phyloP scores from a whole-genome alignment of 2,329 filamentous ascomycete genomes.

The Colletotrichum navitas region DNA sequence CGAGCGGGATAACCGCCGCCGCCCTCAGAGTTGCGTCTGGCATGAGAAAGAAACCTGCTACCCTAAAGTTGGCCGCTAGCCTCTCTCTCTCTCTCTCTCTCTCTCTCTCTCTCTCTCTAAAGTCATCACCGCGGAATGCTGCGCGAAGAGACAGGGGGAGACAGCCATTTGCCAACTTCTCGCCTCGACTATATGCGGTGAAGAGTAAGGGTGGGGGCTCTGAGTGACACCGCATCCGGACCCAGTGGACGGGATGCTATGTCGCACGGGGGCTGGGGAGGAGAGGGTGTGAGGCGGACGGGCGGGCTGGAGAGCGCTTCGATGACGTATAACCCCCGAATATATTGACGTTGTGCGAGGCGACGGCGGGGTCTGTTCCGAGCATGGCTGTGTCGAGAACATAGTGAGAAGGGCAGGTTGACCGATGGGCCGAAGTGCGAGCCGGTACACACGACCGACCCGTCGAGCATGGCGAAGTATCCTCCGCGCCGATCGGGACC shows the following conservation, averaged over 20 bases:
- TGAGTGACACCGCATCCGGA: not conserved
- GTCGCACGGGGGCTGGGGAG: conserved; percentile 52
- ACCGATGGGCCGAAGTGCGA: conserved; percentile 45
- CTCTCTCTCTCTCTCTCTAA: not conserved
- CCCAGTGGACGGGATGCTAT: conserved; percentile 54
- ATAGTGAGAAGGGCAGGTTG: not conserved
- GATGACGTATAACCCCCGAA: conserved; percentile 58
- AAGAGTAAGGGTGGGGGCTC: not conserved
- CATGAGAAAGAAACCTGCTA: not conserved
- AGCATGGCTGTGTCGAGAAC: not conserved
- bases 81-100: not conserved
- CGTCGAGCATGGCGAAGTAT: not conserved
- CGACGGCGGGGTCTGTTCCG: conserved; percentile 55
- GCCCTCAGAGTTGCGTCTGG: not conserved
- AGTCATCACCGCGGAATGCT: not conserved
- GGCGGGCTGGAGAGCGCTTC: conserved; percentile 50
- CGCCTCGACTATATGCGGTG: conserved; percentile 7
- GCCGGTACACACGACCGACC: not conserved
- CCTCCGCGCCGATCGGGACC: not conserved
- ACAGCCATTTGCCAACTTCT: not conserved
- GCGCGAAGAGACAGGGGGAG: not conserved
- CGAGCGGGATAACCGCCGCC: conserved; percentile 9
- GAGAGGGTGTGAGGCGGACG: conserved; percentile 55
- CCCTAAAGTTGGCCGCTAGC: not conserved
- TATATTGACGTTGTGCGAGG: conserved; percentile 54